Conservation (phyloP, 805 yeast genomes). For the Wickerhamomyces mucosus region DNA sequence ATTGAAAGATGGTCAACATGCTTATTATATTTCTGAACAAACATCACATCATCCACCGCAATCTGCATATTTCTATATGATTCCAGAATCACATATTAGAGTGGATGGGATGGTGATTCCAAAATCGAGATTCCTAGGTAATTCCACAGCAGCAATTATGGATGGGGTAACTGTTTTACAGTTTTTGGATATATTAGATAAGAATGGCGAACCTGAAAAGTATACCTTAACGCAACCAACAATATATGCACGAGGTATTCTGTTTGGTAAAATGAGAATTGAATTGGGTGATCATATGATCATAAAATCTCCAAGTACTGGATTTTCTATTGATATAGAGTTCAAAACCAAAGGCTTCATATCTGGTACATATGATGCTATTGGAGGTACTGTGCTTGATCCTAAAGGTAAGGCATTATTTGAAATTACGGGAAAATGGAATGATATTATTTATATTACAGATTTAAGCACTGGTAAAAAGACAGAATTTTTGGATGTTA, state of each 20-base stretch:
- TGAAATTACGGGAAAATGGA: conserved; percentile 88
- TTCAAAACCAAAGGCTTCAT: conserved; percentile 94
- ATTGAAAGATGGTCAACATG: conserved; percentile 56
- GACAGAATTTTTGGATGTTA: conserved; percentile 50
- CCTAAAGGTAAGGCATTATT: conserved; percentile 45
- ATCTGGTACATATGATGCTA: conserved; percentile 84
- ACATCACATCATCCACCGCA: conserved; percentile 99
- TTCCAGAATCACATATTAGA: conserved; percentile 72
- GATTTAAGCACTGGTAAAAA: conserved; percentile 40
- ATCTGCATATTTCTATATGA: conserved; percentile 81
- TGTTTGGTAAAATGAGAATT: conserved; percentile 81
- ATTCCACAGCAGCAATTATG: conserved; percentile 96
- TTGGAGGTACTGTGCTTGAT: conserved; percentile 62
- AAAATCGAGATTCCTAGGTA: conserved; percentile 81
- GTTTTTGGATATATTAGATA: conserved; percentile 47
- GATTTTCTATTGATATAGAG: conserved; percentile 70
- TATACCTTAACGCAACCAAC: conserved; percentile 92
- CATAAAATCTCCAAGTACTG: conserved; percentile 52
- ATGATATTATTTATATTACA: conserved; percentile 68
- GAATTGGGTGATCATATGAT: conserved; percentile 90
- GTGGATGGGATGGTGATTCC: conserved; percentile 89
- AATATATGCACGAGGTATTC: conserved; percentile 86
- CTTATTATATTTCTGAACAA: conserved; percentile 87
- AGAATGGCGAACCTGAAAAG: conserved; percentile 45
- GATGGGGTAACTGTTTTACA: conserved; percentile 75